Evolutionary conservation across 257 asterid genomes (phyloP), one percentile per base, ranked within the genome.

Genomic region (Penstemon barbatus): DNA sequence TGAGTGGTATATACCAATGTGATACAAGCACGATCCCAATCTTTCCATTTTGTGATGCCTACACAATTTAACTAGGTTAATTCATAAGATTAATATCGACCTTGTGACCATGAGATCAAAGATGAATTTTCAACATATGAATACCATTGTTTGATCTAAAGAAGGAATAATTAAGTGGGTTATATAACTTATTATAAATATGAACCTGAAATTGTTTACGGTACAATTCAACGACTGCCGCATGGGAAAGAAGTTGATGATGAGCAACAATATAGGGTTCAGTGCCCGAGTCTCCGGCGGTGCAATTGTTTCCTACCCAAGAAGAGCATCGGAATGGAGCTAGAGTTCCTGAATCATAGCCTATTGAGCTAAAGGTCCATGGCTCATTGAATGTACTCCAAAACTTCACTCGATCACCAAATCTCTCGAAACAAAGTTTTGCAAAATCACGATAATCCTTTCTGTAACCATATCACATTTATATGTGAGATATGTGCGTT

Each of bases 381-480:
- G 81, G 81, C 63, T 77, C 81, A 12, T 77, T 77, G n/a, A 77
- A 61, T 3, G 78, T 77, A 55, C 61, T 66, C 81, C 81, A 77
- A 15, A 61, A 36, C 61, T 75, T 77, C 58, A 77, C 78, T 44
- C 81, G 18, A 42, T 77, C 78, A 7, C 81, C 81, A 51, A 61
- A 77, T 72, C 59, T 70, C 65, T 63, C 11, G 63, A 77, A 77
- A 56, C 81, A 77, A 3, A 70, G 54, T 42, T 77, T 73, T 0
- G 71, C 77, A 64, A 54, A 77, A 8, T 41, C 68, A 4, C 43
- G 48, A 57, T 53, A 77, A 55, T 77, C 78, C 3, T 67, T 49
- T 69, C 77, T 49, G 40, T 4, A 7, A 13, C 8, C 15, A 49
- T 5, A 10, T 5, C 33, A 25, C 33, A 25, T 25, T 1, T 25